Evolutionary conservation across 306 rosid genomes (phyloP), one percentile per base, ranked within the genome.

Genomic region (Lupinus albus): DNA sequence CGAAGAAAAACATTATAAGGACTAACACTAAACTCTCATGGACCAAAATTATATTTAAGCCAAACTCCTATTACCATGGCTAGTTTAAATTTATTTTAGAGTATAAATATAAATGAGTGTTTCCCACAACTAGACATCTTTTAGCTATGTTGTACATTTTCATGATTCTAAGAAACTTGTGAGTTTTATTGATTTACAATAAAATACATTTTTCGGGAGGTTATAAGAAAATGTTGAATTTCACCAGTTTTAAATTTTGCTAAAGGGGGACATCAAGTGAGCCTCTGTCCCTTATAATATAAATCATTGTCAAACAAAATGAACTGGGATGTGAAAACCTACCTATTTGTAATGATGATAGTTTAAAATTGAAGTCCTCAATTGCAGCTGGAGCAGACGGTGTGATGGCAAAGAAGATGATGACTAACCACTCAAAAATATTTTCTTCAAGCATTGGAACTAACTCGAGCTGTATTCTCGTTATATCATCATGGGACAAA

Each of bases 281-380:
- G 36, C 51, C 18, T 59, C 16, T 50, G 6, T 44, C 52, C 53
- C 55, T 33, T 10, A 44, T 15, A 33, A 20, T 56, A 48, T 55
- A 56, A 61, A 46, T 10, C 8, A 17, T 41, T 21, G 54, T 51
- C 50, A 61, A 28, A 8, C 54, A 15, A 32, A 14, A 69, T 35
- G 56, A 75, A 65, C 35, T 60, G 33, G 67, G 54, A 13, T 9
- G 18, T 28, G 48, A 64, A 36, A 61, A 61, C 85, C 33, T 67
- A 93, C 98, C 98, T 72, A 93, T 80, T 57, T 93, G 98, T 80
- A 93, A 75, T 41, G 82, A 81, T 11, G 98, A 89, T 28, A 93
- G 91, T 72, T 84, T 91, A 57, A 85, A 86, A 73, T 87, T 88
- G 82, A 93, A 93, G 76, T 93, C 98, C 72, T 93, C 95, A 65